Percentiles rank a stretch among this genome's conserved stretches.
Evolutionary conservation across 2,329 filamentous ascomycete species (phyloP).

Genomic region (Scleromitrula shiraiana): DNA sequence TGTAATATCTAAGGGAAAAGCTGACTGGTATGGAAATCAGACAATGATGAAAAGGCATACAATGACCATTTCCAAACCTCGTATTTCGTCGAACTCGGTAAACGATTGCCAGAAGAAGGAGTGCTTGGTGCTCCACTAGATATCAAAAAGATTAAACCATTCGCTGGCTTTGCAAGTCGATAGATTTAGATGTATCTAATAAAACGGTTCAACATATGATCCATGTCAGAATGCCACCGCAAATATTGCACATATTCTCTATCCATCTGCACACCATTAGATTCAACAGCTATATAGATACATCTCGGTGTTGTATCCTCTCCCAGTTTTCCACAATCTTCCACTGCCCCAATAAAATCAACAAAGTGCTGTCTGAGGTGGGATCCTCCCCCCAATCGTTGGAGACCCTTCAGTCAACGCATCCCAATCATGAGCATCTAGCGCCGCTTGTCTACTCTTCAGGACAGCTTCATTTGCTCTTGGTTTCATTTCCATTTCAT

Average conservation of each 20-base stretch:
- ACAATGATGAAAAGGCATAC: not conserved
- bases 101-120: not conserved
- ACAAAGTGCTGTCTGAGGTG: slow-evolving; percentile 1
- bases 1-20: not conserved
- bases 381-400: slow-evolving; percentile 29
- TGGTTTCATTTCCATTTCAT: slow-evolving; percentile 38
- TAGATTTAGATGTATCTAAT: not conserved
- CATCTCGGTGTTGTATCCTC: not conserved
- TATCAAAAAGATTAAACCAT: not conserved
- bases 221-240: no score
- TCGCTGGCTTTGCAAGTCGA: slow-evolving; percentile 4
- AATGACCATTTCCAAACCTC: not conserved
- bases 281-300: no score
- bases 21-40: not conserved
- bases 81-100: not conserved
- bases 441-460: slow-evolving; percentile 43
- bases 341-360: no score
- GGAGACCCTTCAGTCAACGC: slow-evolving; percentile 35
- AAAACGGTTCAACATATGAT: not conserved
- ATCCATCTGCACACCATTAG: no score
- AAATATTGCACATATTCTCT: no score
- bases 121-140: not conserved
- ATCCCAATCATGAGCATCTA: slow-evolving; percentile 46
- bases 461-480: slow-evolving; percentile 41
- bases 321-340: no score